phyloP scores from a whole-genome alignment of 768 basidiomycete genomes.

The Tulasnella sp. region DNA sequence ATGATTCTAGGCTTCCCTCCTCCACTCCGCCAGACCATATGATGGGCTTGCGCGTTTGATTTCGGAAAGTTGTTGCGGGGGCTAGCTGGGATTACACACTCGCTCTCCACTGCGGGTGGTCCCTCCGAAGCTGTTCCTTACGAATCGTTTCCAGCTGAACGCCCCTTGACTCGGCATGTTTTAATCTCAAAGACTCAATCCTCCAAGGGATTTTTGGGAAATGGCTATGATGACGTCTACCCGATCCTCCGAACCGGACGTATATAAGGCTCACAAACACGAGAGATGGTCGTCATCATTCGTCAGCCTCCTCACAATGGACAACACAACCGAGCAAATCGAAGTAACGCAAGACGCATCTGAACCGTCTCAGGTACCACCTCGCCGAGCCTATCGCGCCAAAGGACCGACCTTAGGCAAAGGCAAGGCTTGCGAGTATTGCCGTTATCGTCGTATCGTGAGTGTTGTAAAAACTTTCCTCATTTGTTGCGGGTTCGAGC shows the following conservation, averaged over 20 bases:
- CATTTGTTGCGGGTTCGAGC: not conserved
- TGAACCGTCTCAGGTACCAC: not conserved
- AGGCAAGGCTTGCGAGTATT: conserved; percentile 13
- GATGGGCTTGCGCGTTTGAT: not conserved
- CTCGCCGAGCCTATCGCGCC: not conserved
- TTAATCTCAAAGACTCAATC: not conserved
- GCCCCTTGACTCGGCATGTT: not conserved
- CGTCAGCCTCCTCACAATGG: not conserved
- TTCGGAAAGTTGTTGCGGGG: not conserved
- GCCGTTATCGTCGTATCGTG: not conserved
- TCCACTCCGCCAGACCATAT: not conserved
- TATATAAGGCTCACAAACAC: not conserved
- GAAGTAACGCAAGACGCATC: not conserved
- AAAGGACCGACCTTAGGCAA: not conserved
- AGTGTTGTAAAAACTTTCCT: not conserved
- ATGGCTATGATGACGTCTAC: not conserved
- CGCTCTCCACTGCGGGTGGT: conserved; percentile 1
- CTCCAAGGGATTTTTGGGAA: not conserved
- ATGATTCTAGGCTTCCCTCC: not conserved
- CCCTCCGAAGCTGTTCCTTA: not conserved
- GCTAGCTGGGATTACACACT: not conserved
- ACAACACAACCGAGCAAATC: not conserved
- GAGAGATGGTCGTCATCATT: not conserved
- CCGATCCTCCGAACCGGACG: not conserved
- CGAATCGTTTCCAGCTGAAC: not conserved